phyloP scores from a whole-genome alignment of 2,329 filamentous ascomycete species.

The Trichoderma afroharzianum region DNA sequence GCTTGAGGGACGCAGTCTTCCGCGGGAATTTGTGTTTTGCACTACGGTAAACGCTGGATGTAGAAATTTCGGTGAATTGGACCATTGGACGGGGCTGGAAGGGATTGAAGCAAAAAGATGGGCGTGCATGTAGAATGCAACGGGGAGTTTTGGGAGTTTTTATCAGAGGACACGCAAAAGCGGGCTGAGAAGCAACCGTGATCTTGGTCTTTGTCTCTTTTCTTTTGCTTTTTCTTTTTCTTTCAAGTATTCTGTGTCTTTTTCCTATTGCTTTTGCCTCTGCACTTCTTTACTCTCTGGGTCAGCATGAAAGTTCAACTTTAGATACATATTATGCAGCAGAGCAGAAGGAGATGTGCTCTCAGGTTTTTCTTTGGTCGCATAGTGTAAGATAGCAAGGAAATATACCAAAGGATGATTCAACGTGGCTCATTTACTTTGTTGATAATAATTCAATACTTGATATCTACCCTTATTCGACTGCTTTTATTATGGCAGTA shows the following conservation, averaged over 20 bases:
- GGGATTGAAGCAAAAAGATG: not conserved
- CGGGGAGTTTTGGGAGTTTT: constrained; percentile 6
- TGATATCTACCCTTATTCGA: not conserved
- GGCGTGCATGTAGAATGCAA: not conserved
- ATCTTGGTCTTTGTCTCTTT: not conserved
- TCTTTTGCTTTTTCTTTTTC: not conserved
- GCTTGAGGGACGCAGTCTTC: too few relatives aligned
- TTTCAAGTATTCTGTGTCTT: not conserved
- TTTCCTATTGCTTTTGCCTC: not conserved
- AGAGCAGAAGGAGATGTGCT: not conserved
- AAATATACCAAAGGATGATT: not conserved
- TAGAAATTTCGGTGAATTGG: not conserved
- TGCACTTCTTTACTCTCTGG: not conserved
- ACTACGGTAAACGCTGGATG: not conserved
- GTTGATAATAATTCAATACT: not conserved
- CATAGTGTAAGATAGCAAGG: constrained; percentile 1
- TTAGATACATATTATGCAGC: not conserved
- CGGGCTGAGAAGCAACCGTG: not conserved
- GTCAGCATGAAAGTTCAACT: not conserved
- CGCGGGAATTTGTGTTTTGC: not conserved
- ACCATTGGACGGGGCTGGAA: not conserved
- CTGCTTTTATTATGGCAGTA: not conserved
- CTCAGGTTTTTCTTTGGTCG: not conserved
- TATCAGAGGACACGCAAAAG: not conserved
- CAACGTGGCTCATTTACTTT: not conserved